Percentiles rank a stretch among this genome's conserved stretches.
phyloP scores from a whole-genome alignment of 306 rosid genomes.

The Ammopiptanthus mongolicus region DNA sequence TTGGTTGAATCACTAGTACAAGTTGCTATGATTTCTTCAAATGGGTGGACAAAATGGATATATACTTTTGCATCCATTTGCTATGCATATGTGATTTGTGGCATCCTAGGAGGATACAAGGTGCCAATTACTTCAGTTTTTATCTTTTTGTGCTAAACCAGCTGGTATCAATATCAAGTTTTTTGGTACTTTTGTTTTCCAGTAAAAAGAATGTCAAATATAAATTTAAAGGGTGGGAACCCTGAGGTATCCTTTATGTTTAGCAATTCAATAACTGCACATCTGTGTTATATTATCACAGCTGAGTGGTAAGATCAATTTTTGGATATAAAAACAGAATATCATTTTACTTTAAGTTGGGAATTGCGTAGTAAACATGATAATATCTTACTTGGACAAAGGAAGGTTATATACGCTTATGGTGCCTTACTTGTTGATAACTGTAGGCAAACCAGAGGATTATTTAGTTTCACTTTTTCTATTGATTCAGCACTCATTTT shows the following conservation, averaged over 20 bases:
- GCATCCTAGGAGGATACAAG: background rate
- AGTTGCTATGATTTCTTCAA: background rate
- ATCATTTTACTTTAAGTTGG: too few species aligned
- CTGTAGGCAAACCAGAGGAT: too few species aligned
- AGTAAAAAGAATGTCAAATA: conserved; percentile 3
- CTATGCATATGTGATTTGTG: background rate
- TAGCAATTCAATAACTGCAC: background rate
- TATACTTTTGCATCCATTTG: background rate
- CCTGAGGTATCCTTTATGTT: background rate
- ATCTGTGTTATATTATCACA: background rate
- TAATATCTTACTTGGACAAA: too few species aligned
- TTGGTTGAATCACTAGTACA: background rate
- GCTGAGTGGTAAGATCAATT: background rate
- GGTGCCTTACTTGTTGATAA: too few species aligned
- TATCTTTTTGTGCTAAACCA: background rate
- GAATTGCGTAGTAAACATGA: too few species aligned
- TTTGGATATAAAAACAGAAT: background rate
- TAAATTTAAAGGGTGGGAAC: background rate
- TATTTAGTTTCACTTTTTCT: too few species aligned
- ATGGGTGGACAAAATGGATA: background rate
- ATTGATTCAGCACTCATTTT: too few species aligned
- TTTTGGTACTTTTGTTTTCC: background rate
- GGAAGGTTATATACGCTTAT: too few species aligned
- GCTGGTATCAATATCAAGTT: background rate
- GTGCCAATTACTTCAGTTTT: background rate